Evolutionary conservation across 2,329 filamentous ascomycete species (phyloP), one percentile per base, ranked within the genome.

Genomic region (Fusarium robinianum): DNA sequence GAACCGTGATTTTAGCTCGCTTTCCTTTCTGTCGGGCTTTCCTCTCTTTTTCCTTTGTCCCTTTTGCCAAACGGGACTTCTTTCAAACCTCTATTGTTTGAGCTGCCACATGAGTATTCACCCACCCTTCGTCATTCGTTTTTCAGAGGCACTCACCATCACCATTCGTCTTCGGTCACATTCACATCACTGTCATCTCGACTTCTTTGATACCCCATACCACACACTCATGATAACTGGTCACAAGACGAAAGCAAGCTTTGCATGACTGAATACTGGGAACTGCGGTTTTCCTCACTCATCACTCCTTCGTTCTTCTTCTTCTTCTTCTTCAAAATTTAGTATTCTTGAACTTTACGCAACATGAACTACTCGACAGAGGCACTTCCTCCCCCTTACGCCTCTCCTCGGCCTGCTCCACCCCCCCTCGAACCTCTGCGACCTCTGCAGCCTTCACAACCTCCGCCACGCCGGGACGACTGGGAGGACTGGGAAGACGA

Each of bases 401-500:
- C 41, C 44, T 36, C 46, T 51, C 47, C 27, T 48, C 51, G 15
- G n/a, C n/a, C n/a, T n/a, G n/a, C n/a, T n/a, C n/a, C n/a, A n/a
- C n/a, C n/a, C n/a, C n/a, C n/a, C n/a, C n/a, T n/a, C n/a, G n/a
- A n/a, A n/a, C n/a, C n/a, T n/a, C n/a, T n/a, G n/a, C n/a, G n/a
- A n/a, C n/a, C n/a, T n/a, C n/a, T n/a, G n/a, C n/a, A n/a, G n/a
- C n/a, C n/a, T n/a, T 23, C 25, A 19, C 31, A 50, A 35, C 46
- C 58, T 18, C 51, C 35, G 34, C 48, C 32, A 26, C 54, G 47
- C 26, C 63, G 53, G 34, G 72, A 77, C 10, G 74, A 78, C 7
- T 78, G 76, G 76, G 76, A 79, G 46, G 74, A 78, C 18, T 79
- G 76, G 76, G 72, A 76, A 41, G 75, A 77, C 48, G 74, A 78